Conservation (phyloP, 192 early-diverging fungal species). For the Mortierella alpina region DNA sequence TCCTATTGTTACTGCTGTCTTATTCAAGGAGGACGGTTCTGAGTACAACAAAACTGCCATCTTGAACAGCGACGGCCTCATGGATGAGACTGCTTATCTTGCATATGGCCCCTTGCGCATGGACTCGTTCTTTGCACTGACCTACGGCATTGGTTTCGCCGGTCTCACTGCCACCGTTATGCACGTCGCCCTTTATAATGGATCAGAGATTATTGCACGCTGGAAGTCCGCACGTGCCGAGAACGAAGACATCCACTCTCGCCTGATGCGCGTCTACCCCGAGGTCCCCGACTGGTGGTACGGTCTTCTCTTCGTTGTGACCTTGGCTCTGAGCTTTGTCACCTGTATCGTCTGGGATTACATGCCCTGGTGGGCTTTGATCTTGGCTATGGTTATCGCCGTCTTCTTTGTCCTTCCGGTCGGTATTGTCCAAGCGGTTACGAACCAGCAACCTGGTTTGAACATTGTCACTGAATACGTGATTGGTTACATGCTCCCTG, state of each 20-base stretch:
- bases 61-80: slow-evolving; percentile 27
- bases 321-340: slow-evolving; percentile 55
- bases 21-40: slow-evolving; percentile 41
- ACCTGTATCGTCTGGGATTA: slow-evolving; percentile 57
- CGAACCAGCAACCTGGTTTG: slow-evolving; percentile 76
- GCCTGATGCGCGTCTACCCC: slow-evolving; percentile 71
- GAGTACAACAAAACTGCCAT: slow-evolving; percentile 41
- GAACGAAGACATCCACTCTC: slow-evolving; percentile 69
- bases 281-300: slow-evolving; percentile 76
- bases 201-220: slow-evolving; percentile 70
- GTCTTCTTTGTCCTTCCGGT: slow-evolving; percentile 78
- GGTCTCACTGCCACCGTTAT: slow-evolving; percentile 61
- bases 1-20: slow-evolving; percentile 43
- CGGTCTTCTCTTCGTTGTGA: slow-evolving; percentile 51
- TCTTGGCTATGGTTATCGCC: slow-evolving; percentile 66
- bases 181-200: slow-evolving; percentile 73
- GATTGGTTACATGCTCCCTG: slow-evolving; percentile 80
- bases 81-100: slow-evolving; percentile 49
- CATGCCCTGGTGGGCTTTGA: slow-evolving; percentile 81
- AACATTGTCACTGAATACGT: slow-evolving; percentile 89
- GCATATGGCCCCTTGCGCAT: slow-evolving; percentile 57
- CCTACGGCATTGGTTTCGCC: slow-evolving; percentile 63
- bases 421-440: slow-evolving; percentile 81
- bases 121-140: slow-evolving; percentile 57
- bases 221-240: slow-evolving; percentile 39